Conservation (phyloP, 345 rosid species). For the Ceriops decandra region DNA sequence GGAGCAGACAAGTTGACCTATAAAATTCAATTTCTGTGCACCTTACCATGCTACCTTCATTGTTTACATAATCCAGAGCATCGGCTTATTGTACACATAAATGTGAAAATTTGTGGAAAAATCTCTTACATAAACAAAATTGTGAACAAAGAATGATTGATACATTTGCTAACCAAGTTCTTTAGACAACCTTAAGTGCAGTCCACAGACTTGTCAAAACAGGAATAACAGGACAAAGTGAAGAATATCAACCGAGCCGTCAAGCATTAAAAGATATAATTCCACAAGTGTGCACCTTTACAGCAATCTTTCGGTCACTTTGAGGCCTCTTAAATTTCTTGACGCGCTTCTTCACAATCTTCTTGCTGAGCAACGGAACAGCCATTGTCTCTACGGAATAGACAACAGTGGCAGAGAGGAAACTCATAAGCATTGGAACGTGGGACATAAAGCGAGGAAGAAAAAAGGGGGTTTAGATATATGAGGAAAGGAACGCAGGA, state of each 20-base stretch:
- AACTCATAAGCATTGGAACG: too few relatives aligned
- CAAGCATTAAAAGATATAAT: not conserved
- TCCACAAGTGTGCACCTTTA: constrained; percentile 31
- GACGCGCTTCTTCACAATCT: constrained; percentile 63
- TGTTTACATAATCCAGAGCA: constrained; percentile 12
- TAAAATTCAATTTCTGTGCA: constrained; percentile 11
- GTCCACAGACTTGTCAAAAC: too few relatives aligned
- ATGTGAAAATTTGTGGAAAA: too few relatives aligned
- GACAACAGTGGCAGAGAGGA: not conserved
- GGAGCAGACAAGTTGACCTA: constrained; percentile 23
- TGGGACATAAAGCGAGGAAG: too few relatives aligned
- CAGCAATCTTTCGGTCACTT: constrained; percentile 54
- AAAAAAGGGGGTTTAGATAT: too few relatives aligned
- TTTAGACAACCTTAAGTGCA: too few relatives aligned
- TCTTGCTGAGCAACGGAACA: constrained; percentile 54
- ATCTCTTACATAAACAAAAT: too few relatives aligned
- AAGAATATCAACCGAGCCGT: too few relatives aligned
- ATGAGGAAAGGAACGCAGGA: too few relatives aligned
- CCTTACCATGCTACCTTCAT: constrained; percentile 21
- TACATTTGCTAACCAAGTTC: too few relatives aligned
- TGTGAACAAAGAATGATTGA: too few relatives aligned
- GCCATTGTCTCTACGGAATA: constrained; percentile 43
- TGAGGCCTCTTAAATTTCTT: constrained; percentile 68
- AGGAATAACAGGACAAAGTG: too few relatives aligned
- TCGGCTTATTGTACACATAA: constrained; percentile 19